Conservation (phyloP, 2,329 filamentous ascomycete species). For the Fusarium sp. region DNA sequence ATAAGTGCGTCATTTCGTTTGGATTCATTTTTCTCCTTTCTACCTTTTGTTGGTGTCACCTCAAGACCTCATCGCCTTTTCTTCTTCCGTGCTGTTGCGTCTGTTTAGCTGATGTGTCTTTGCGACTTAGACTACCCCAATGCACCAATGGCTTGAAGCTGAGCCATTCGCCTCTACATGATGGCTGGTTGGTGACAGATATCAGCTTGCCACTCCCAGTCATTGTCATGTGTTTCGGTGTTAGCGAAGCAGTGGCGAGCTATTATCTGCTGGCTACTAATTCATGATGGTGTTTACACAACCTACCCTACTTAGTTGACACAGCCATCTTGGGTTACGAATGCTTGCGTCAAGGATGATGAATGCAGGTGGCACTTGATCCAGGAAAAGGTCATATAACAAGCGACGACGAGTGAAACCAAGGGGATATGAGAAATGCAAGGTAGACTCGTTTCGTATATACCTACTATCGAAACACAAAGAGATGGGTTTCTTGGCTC, state of each 20-base stretch:
- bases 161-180: neutral
- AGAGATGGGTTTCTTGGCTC: slow-evolving; percentile 2
- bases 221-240: neutral
- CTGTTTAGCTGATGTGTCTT: neutral
- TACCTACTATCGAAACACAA: slow-evolving; percentile 1
- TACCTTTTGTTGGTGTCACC: neutral
- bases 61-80: neutral
- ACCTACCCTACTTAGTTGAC: neutral
- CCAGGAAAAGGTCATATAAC: neutral
- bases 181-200: neutral
- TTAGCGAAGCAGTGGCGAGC: neutral
- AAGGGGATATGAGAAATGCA: slow-evolving; percentile 5
- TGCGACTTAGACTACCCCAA: neutral
- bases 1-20: neutral
- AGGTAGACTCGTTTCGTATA: slow-evolving; percentile 16
- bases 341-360: neutral
- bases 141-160: neutral
- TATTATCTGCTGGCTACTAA: neutral
- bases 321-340: slow-evolving; percentile 13
- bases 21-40: neutral
- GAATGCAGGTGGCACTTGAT: neutral
- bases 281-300: neutral
- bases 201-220: neutral
- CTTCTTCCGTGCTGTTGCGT: neutral
- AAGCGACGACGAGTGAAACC: neutral